A percentile compares a stretch with the other conserved stretches of the same genome.
These are phyloP conservation scores for Globisporangium middletonii DNA, from an alignment of 352 stramenopile genomes.

Conservation along the genomic window DNA sequence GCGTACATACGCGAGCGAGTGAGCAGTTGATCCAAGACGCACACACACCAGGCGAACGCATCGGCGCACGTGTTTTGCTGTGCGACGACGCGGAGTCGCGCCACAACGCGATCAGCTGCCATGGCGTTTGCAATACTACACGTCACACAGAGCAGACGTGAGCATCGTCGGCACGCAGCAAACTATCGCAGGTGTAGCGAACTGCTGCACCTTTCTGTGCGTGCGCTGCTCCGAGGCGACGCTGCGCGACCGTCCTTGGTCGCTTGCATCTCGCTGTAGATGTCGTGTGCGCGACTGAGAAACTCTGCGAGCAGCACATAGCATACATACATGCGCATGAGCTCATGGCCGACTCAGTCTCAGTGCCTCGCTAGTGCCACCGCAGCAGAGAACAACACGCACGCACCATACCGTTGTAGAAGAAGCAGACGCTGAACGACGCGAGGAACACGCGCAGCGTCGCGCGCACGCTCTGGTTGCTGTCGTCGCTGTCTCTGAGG, in stretches of 20 bases:
- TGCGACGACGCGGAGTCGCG: constrained; percentile 32
- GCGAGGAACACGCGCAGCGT: constrained; percentile 26
- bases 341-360: no score
- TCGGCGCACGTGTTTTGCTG: constrained; percentile 41
- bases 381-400: background rate
- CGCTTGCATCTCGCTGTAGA: constrained; percentile 36
- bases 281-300: constrained; percentile 34
- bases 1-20: no score
- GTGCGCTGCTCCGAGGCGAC: constrained; percentile 19
- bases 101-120: constrained; percentile 39
- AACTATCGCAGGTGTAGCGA: background rate
- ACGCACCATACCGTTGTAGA: constrained; percentile 37
- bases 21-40: background rate
- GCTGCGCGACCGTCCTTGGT: constrained; percentile 18
- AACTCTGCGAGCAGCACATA: constrained; percentile 26
- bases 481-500: constrained; percentile 28
- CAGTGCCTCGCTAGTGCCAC: background rate
- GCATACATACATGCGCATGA: background rate
- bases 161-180: no score
- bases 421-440: constrained; percentile 36
- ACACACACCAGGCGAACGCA: background rate
- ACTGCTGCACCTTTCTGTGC: constrained; percentile 30
- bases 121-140: constrained; percentile 40
- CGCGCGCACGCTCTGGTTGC: constrained; percentile 14
- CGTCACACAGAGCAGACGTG: background rate